phyloP scores from a whole-genome alignment of 306 rosid genomes.

The Cucumis hystrix region DNA sequence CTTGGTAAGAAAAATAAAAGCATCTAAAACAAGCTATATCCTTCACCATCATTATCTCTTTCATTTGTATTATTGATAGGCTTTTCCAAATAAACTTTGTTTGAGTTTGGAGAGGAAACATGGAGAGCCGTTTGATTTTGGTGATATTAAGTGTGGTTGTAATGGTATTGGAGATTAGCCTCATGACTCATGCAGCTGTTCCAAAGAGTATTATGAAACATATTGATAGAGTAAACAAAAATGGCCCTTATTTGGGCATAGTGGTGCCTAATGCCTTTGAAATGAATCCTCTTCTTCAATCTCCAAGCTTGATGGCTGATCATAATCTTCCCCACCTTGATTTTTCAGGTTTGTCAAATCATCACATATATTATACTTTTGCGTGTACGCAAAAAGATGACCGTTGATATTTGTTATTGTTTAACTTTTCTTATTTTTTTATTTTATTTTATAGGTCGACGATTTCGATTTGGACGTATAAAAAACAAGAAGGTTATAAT shows the following conservation, averaged over 20 bases:
- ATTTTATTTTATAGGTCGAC: conserved; percentile 32
- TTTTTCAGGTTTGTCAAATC: conserved; percentile 28
- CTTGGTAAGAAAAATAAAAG: neutral
- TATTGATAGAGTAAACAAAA: conserved; percentile 24
- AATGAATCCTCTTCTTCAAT: conserved; percentile 60
- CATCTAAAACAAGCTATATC: neutral
- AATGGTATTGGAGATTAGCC: neutral
- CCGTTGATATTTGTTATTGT: neutral
- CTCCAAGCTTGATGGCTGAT: conserved; percentile 30
- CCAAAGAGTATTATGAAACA: conserved; percentile 12
- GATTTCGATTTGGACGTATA: conserved; percentile 50
- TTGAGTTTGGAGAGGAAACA: neutral
- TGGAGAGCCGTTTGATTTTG: neutral
- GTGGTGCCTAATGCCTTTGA: conserved; percentile 66
- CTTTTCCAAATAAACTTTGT: neutral
- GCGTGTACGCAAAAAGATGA: neutral
- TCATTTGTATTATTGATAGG: neutral
- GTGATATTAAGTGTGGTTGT: neutral
- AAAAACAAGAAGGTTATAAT: conserved; percentile 35
- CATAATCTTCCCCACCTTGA: conserved; percentile 32
- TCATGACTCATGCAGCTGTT: conserved; percentile 22
- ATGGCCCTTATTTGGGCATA: conserved; percentile 61
- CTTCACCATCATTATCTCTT: neutral
- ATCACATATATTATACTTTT: neutral
- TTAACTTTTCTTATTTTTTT: neutral